Evolutionary conservation across 1,139 yeast species (phyloP).

Genomic region (Kodamaea suecica): DNA sequence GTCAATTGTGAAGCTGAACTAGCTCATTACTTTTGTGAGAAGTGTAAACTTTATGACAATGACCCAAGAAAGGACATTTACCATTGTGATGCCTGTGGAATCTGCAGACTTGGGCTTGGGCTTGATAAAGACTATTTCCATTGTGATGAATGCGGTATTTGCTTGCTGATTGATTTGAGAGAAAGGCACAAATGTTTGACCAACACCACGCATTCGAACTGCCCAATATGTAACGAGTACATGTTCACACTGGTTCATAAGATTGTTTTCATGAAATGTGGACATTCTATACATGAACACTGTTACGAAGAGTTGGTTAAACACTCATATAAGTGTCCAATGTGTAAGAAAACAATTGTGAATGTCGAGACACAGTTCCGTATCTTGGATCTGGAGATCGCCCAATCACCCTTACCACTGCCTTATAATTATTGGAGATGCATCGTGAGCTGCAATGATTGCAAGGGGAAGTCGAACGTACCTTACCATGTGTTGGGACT

Average conservation of each 20-base stretch:
- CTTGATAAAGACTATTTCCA: conserved; percentile 87
- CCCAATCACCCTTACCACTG: conserved; percentile 70
- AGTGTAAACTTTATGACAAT: conserved; percentile 81
- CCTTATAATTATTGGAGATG: conserved; percentile 79
- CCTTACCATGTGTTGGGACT: conserved; percentile 82
- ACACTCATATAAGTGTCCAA: conserved; percentile 86
- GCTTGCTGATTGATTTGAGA: conserved; percentile 76
- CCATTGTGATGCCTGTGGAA: conserved; percentile 91
- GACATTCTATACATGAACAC: conserved; percentile 86
- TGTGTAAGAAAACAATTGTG: conserved; percentile 77
- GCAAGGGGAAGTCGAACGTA: conserved; percentile 77
- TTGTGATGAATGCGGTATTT: conserved; percentile 86
- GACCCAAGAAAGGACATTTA: conserved; percentile 78
- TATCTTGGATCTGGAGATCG: conserved; percentile 78
- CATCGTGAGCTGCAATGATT: conserved; percentile 81
- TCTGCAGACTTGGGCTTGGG: conserved; percentile 87
- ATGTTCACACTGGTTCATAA: conserved; percentile 82
- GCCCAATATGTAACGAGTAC: conserved; percentile 91
- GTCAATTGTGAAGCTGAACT: conserved; percentile 60
- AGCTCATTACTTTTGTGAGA: conserved; percentile 73
- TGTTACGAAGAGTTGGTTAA: conserved; percentile 79
- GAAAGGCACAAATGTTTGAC: conserved; percentile 81
- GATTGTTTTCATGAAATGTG: conserved; percentile 91
- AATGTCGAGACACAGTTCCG: conserved; percentile 89
- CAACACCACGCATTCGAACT: conserved; percentile 84